Evolutionary conservation across 352 stramenopile genomes (phyloP).

Genomic region (Globisporangium cederbergense): DNA sequence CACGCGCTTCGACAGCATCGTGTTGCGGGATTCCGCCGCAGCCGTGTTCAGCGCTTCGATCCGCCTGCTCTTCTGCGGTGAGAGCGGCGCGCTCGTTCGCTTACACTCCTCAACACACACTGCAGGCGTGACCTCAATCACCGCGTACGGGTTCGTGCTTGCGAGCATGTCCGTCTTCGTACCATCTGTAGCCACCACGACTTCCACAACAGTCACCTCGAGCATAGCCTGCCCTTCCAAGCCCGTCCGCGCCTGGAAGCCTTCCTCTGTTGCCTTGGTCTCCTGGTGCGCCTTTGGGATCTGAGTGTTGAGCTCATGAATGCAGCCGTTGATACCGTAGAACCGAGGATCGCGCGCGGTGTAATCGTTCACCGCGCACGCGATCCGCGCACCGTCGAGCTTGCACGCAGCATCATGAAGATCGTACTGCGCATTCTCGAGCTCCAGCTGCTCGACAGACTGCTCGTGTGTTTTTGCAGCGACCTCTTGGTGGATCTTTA

Average conservation of each 20-base stretch:
- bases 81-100: slow-evolving; percentile 38
- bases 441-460: slow-evolving; percentile 55
- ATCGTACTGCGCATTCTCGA: slow-evolving; percentile 64
- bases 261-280: slow-evolving; percentile 48
- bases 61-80: slow-evolving; percentile 45
- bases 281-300: slow-evolving; percentile 57
- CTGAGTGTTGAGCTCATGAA: slow-evolving; percentile 63
- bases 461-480: slow-evolving; percentile 55
- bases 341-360: slow-evolving; percentile 59
- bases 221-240: slow-evolving; percentile 60
- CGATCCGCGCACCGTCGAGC: slow-evolving; percentile 64
- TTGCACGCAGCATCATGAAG: slow-evolving; percentile 64
- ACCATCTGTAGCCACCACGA: slow-evolving; percentile 20
- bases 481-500: slow-evolving; percentile 56
- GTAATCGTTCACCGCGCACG: slow-evolving; percentile 63
- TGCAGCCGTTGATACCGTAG: slow-evolving; percentile 77
- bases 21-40: slow-evolving; percentile 33
- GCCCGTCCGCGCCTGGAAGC: slow-evolving; percentile 46
- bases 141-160: slow-evolving; percentile 43
- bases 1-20: slow-evolving; percentile 42
- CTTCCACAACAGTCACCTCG: slow-evolving; percentile 50
- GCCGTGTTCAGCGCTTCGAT: slow-evolving; percentile 32
- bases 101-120: slow-evolving; percentile 57
- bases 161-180: slow-evolving; percentile 26
- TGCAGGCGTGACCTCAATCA: slow-evolving; percentile 58